These are phyloP conservation scores for Nannochloris sp. DNA, from an alignment of 139 green algal species.

Conservation along the genomic window DNA sequence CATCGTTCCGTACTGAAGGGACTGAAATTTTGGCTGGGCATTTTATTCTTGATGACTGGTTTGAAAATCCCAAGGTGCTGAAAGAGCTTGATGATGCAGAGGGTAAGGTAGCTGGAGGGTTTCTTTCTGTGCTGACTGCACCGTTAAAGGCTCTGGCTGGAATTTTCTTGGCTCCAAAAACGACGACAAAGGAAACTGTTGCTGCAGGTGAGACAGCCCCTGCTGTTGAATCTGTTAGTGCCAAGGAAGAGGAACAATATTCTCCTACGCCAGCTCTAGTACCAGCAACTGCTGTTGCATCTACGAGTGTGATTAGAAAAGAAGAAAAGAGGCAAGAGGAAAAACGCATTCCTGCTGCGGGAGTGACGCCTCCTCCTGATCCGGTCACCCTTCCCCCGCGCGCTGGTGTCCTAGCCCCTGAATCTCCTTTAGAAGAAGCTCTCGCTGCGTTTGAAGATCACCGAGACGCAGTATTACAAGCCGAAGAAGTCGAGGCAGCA, in stretches of 20 bases:
- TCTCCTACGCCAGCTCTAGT: too few species aligned
- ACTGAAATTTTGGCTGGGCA: not conserved
- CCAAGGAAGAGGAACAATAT: not conserved
- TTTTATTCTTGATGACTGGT: slow-evolving; percentile 31
- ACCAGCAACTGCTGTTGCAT: too few species aligned
- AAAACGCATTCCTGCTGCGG: too few species aligned
- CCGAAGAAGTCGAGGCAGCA: not conserved
- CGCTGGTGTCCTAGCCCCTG: too few species aligned
- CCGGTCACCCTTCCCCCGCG: too few species aligned
- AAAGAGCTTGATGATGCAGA: not conserved
- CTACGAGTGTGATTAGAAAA: too few species aligned
- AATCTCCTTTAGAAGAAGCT: not conserved
- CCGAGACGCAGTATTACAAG: not conserved
- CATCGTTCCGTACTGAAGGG: slow-evolving; percentile 6
- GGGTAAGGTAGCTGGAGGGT: not conserved
- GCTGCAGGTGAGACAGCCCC: not conserved
- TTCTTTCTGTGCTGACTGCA: not conserved
- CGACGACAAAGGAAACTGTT: not conserved
- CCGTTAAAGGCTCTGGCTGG: not conserved
- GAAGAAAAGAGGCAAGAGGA: too few species aligned
- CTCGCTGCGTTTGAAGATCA: not conserved
- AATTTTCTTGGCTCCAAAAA: not conserved
- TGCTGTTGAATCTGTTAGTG: not conserved
- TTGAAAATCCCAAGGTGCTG: slow-evolving; percentile 1
- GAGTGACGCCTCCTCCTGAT: too few species aligned